Evolutionary conservation across 352 stramenopile species (phyloP), one percentile per base, ranked within the genome.

Genomic region (Phytophthora rubi): DNA sequence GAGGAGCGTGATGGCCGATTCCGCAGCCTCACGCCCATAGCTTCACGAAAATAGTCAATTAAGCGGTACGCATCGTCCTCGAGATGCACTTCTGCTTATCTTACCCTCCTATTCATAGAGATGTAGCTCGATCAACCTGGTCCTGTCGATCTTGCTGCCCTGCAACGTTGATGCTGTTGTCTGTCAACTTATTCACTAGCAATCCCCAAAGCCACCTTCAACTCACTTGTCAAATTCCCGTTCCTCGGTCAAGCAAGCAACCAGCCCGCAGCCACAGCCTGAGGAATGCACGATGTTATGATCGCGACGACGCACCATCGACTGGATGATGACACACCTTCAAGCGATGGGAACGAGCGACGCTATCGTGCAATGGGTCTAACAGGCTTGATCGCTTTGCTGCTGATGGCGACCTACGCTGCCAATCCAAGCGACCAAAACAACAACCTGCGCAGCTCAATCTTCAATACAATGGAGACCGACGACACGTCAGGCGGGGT

Each of bases 261-360:
- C 47, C 33, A 52, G 30, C 8, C 7, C 10, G 2, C 13, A 15
- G 4, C 18, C 15, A 48, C 39, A 13, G 37, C 45, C 37, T 51
- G 35, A 64, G 54, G 37, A 56, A 76, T 76, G 63, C 63, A 62
- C 59, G 55, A 63, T 49, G 21, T 77, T 4, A 64, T 70, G 54
- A 59, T 45, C 1, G 15, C 53, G 18, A 65, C 58, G 23, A 52
- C 28, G n/a, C 70, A 77, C 39, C 70, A 77, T 49, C 70, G 60
- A 8, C 28, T 77, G 37, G 65, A 77, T n/a, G 16, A 47, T 13
- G 39, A n/a, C 15, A 45, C 65, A 8, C 16, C 60, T 44, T 23
- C 39, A 21, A 44, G 28, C 12, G 28, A 47, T 23, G 39, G 23
- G 0, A 48, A 18, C 26, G 23, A 73, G 12, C 48, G 55, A 28